A percentile compares a stretch with the other conserved stretches of the same genome.
Evolutionary conservation across 2,329 filamentous ascomycete genomes (phyloP).

Genomic region (Colletotrichum tamarilloi): DNA sequence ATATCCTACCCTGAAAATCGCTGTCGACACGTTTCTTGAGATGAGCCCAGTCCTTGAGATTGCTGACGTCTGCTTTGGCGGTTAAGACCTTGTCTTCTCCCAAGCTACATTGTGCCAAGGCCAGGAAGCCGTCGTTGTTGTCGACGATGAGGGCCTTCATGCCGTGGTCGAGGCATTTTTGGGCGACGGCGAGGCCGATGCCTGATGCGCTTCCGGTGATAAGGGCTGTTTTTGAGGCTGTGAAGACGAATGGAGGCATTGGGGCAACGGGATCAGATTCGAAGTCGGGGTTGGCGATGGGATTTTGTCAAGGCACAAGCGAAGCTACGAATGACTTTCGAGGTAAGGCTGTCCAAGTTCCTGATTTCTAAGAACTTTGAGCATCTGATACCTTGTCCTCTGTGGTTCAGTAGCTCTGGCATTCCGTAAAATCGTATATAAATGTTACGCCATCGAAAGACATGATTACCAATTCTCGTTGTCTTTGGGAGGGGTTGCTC

Average conservation of each 20-base stretch:
- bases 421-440: too few relatives aligned
- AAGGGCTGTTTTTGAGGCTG: slow-evolving; percentile 67
- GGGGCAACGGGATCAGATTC: too few relatives aligned
- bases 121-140: slow-evolving; percentile 66
- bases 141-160: slow-evolving; percentile 82
- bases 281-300: too few relatives aligned
- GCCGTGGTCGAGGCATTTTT: slow-evolving; percentile 71
- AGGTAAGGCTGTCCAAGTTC: too few relatives aligned
- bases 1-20: slow-evolving; percentile 51
- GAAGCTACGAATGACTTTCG: too few relatives aligned
- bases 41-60: slow-evolving; percentile 66
- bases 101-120: slow-evolving; percentile 55
- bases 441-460: too few relatives aligned
- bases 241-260: not conserved
- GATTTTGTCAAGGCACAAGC: too few relatives aligned
- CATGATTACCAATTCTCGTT: too few relatives aligned
- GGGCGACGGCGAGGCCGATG: slow-evolving; percentile 80
- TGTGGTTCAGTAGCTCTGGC: too few relatives aligned
- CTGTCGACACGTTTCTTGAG: slow-evolving; percentile 60
- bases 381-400: too few relatives aligned
- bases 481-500: too few relatives aligned
- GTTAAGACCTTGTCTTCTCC: slow-evolving; percentile 52
- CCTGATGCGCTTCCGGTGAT: slow-evolving; percentile 85
- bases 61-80: slow-evolving; percentile 71
- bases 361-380: too few relatives aligned